Evolutionary conservation across 2,329 filamentous ascomycete genomes (phyloP).

Genomic region (Phialocephala sp.): DNA sequence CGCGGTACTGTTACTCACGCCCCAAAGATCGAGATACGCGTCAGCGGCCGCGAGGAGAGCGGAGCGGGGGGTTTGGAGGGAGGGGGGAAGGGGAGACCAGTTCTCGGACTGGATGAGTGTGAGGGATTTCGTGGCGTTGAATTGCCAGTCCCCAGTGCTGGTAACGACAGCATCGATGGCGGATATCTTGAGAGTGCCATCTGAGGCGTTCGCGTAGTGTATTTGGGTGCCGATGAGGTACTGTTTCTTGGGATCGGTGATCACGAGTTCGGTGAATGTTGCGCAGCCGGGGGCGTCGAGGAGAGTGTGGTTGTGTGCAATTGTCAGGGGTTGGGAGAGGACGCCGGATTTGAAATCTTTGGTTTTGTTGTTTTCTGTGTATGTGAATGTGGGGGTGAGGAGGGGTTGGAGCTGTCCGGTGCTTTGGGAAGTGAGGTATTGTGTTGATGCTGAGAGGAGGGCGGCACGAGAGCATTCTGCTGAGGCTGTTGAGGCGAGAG

Average conservation of each 20-base stretch:
- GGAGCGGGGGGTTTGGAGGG: conserved; percentile 16
- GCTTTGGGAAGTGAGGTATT: background rate
- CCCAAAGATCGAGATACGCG: conserved; percentile 27
- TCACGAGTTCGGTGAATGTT: conserved; percentile 25
- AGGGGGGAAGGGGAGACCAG: conserved; percentile 20
- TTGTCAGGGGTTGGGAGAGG: conserved; percentile 15
- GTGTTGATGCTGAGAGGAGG: background rate
- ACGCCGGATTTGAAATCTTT: conserved; percentile 17
- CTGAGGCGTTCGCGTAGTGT: conserved; percentile 12
- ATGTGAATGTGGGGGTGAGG: conserved; percentile 9
- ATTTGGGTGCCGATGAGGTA: conserved; percentile 29
- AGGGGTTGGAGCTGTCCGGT: background rate
- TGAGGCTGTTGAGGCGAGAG: background rate
- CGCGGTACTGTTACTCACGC: background rate
- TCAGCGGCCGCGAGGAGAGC: conserved; percentile 26
- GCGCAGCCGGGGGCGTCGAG: conserved; percentile 22
- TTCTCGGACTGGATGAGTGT: background rate
- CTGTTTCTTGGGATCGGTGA: conserved; percentile 15
- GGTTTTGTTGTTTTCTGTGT: conserved; percentile 24
- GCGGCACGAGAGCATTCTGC: background rate
- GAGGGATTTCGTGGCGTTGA: conserved; percentile 24
- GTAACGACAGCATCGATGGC: conserved; percentile 16
- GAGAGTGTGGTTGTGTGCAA: conserved; percentile 25
- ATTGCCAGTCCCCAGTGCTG: conserved; percentile 25
- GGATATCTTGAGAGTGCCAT: conserved; percentile 10